These are phyloP conservation scores for Malus hybrid DNA, from an alignment of 331 rosid genomes.

Conservation along the genomic window DNA sequence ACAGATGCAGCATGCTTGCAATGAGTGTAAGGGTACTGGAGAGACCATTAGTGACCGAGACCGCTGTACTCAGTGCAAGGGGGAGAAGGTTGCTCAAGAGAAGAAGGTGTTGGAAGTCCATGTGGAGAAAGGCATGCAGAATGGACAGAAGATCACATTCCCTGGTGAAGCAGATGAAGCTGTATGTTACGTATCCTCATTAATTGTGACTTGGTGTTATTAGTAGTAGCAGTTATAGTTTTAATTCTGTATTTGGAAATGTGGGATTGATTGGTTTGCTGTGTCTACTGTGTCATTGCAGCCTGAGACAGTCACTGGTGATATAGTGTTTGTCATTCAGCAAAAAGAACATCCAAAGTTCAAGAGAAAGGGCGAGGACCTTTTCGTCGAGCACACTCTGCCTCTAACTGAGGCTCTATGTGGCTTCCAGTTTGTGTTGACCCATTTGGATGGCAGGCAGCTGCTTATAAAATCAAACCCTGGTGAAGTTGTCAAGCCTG, in stretches of 20 bases:
- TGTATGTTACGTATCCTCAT: constrained; percentile 22
- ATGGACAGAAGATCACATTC: constrained; percentile 75
- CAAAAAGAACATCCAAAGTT: constrained; percentile 84
- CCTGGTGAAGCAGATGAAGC: constrained; percentile 96
- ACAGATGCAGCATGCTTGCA: constrained; percentile 86
- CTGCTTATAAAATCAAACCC: constrained; percentile 75
- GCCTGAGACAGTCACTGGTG: constrained; percentile 86
- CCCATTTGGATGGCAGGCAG: constrained; percentile 74
- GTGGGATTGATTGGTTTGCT: constrained; percentile 9
- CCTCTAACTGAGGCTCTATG: constrained; percentile 70
- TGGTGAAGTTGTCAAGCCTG: constrained; percentile 84
- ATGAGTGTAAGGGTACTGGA: constrained; percentile 90
- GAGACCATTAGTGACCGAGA: constrained; percentile 71
- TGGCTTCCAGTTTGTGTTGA: constrained; percentile 69
- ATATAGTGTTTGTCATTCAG: constrained; percentile 68
- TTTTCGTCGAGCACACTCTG: constrained; percentile 63
- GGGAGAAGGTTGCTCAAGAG: constrained; percentile 73
- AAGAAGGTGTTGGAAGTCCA: constrained; percentile 72
- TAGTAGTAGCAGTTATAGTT: neutral
- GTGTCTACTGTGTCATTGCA: constrained; percentile 11
- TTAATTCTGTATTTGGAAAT: neutral
- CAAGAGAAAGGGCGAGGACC: constrained; percentile 63
- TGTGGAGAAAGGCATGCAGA: constrained; percentile 95
- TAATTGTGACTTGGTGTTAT: neutral
- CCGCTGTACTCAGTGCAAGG: constrained; percentile 73